Base-by-base conservation (phyloP, 306 rosid species). In the Chamaecrista fasciculata region DNA sequence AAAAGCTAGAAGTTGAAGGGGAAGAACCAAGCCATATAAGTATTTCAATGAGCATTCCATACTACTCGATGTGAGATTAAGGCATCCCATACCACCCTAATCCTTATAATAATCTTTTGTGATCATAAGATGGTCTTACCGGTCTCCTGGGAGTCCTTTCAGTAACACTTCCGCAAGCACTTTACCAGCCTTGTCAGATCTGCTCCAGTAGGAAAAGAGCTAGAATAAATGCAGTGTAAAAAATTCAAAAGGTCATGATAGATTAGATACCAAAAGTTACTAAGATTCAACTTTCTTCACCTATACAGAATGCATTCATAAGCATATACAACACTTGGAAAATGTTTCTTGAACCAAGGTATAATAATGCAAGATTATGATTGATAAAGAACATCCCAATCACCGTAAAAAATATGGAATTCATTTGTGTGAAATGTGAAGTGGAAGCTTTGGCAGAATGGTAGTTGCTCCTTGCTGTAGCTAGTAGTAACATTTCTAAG, bases 101-200 rank as follows among this genome's bases (percentile, higher is more conserved):
- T n/a, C n/a, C n/a, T n/a, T n/a, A n/a, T n/a, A n/a, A n/a, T 71
- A 74, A 67, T 33, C 40, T 70, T 63, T 75, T 64, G 64, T 48
- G 48, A 69, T 70, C 56, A 60, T 34, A 59, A 79, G 77, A 71
- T 69, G 64, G 62, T 81, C 39, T 73, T 77, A 87, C 90, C 87
- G 83, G 79, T 83, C 77, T 75, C 94, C 95, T 34, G 83, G 91
- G 72, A 71, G 82, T 61, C 91, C 87, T 37, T 67, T 66, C 75
- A 81, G 61, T 61, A 83, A 63, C 49, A 85, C 81, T 20, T 88
- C 89, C 66, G 95, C 84, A 66, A 83, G 89, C 80, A 83, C 72
- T 72, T 79, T 83, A 66, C 95, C 95, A 59, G 89, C 91, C 78
- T 83, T 88, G 78, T 83, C 87, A 24, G 89, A 83, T 78, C 95